These are phyloP conservation scores for Hypomyces perniciosus DNA, from an alignment of 2,329 filamentous ascomycete species.

Conservation along the genomic window DNA sequence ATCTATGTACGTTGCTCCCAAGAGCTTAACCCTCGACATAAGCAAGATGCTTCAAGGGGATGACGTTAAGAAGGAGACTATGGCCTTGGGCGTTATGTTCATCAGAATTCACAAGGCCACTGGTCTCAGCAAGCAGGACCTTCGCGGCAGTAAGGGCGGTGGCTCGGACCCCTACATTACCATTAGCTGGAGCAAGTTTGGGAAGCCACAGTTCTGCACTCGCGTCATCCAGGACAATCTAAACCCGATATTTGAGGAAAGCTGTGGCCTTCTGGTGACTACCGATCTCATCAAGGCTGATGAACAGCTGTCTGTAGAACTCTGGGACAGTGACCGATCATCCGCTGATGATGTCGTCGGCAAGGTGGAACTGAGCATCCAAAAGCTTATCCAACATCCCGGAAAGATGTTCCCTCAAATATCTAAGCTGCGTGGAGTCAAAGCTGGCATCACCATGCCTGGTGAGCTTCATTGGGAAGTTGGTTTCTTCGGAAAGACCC, in stretches of 20 bases:
- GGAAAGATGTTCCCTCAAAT: constrained; percentile 88
- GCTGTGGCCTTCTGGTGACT: constrained; percentile 76
- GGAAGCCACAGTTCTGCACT: constrained; percentile 96
- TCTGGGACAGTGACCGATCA: constrained; percentile 93
- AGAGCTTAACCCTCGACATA: constrained; percentile 87
- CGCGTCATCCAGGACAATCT: constrained; percentile 91
- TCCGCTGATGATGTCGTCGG: constrained; percentile 93
- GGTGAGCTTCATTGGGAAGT: constrained; percentile 95
- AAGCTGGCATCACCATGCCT: constrained; percentile 81
- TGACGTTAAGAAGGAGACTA: constrained; percentile 81
- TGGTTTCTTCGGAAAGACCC: constrained; percentile 87
- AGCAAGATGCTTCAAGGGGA: constrained; percentile 88
- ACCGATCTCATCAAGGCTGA: constrained; percentile 87
- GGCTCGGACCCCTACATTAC: constrained; percentile 96
- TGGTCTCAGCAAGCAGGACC: constrained; percentile 87
- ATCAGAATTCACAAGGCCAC: constrained; percentile 83
- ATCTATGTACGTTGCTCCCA: constrained; percentile 89
- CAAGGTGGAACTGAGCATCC: constrained; percentile 88
- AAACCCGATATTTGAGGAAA: constrained; percentile 90
- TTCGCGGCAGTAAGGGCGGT: constrained; percentile 72
- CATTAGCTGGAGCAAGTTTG: constrained; percentile 89
- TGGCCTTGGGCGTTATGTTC: constrained; percentile 84
- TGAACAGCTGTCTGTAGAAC: constrained; percentile 85
- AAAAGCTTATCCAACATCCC: constrained; percentile 87
- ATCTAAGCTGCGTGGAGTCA: constrained; percentile 75